phyloP scores from a whole-genome alignment of 148 eudicot species.

The Camellia lanceoleosa region DNA sequence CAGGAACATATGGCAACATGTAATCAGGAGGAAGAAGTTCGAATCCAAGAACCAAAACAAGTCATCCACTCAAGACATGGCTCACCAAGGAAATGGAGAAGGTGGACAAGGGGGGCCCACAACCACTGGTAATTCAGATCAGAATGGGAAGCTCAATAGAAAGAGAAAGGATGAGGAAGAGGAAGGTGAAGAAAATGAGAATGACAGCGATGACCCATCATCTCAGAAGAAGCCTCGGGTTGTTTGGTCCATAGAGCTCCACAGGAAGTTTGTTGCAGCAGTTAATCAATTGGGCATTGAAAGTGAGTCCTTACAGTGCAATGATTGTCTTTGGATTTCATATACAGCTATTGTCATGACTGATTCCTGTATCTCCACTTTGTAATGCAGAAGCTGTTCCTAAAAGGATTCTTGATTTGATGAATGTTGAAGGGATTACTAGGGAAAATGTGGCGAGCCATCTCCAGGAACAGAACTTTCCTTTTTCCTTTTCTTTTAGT shows the following conservation, averaged over 20 bases:
- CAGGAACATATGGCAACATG: constrained; percentile 85
- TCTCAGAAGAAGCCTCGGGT: constrained; percentile 71
- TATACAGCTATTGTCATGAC: neutral
- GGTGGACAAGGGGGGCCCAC: constrained; percentile 30
- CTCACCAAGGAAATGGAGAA: constrained; percentile 23
- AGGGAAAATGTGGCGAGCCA: constrained; percentile 99
- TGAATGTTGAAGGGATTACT: constrained; percentile 84
- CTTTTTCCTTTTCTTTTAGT: neutral
- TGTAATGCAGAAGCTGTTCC: constrained; percentile 78
- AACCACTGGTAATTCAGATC: constrained; percentile 24
- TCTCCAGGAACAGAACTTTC: constrained; percentile 58
- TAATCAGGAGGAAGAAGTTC: constrained; percentile 50
- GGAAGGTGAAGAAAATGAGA: constrained; percentile 42
- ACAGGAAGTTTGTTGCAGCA: constrained; percentile 81
- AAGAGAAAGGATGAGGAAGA: constrained; percentile 52
- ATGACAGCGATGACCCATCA: constrained; percentile 50
- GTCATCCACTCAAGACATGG: constrained; percentile 26
- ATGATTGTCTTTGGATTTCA: neutral
- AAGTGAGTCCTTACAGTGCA: constrained; percentile 39
- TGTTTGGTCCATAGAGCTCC: constrained; percentile 80
- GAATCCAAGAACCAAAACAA: constrained; percentile 28
- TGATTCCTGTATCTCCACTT: neutral
- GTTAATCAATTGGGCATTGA: constrained; percentile 73
- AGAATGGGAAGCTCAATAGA: constrained; percentile 27
- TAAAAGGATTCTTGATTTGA: constrained; percentile 86